Conservation (phyloP, 129 eudicot genomes). For the Helichrysum umbraculigerum region DNA sequence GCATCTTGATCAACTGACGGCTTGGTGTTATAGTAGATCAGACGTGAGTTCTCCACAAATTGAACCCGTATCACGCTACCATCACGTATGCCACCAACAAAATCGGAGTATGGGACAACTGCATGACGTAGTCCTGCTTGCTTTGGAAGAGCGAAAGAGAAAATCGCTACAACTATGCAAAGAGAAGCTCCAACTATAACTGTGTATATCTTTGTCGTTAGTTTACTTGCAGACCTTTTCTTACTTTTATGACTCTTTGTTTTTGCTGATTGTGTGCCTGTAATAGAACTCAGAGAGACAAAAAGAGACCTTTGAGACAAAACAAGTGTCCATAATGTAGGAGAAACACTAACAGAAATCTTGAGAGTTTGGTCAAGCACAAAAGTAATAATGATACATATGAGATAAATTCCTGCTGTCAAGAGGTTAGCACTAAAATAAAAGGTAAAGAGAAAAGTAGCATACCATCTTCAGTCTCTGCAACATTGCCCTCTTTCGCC, state of each 20-base stretch:
- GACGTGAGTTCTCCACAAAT: constrained; percentile 40
- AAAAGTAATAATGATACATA: background rate
- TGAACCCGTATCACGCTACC: constrained; percentile 39
- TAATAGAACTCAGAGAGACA: constrained; percentile 17
- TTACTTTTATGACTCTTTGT: constrained; percentile 25
- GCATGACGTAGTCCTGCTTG: constrained; percentile 22
- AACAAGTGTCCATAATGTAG: background rate
- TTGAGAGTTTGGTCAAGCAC: background rate
- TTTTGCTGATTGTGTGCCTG: constrained; percentile 12
- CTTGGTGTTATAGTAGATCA: constrained; percentile 40
- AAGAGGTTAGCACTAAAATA: background rate
- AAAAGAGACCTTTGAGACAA: background rate
- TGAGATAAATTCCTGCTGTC: background rate
- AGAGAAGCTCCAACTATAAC: constrained; percentile 33
- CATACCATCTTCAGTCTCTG: constrained; percentile 38
- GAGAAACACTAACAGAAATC: background rate
- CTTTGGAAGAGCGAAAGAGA: constrained; percentile 31
- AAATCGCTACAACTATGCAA: constrained; percentile 28
- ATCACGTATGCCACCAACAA: constrained; percentile 38
- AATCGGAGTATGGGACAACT: constrained; percentile 38
- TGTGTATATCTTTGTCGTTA: constrained; percentile 26
- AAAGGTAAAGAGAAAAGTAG: background rate
- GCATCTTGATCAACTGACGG: constrained; percentile 21
- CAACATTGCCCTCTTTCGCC: constrained; percentile 27
- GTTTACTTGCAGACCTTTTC: constrained; percentile 10